Conservation (phyloP, 2,329 filamentous ascomycete genomes). For the Blastomyces emzantsi region DNA sequence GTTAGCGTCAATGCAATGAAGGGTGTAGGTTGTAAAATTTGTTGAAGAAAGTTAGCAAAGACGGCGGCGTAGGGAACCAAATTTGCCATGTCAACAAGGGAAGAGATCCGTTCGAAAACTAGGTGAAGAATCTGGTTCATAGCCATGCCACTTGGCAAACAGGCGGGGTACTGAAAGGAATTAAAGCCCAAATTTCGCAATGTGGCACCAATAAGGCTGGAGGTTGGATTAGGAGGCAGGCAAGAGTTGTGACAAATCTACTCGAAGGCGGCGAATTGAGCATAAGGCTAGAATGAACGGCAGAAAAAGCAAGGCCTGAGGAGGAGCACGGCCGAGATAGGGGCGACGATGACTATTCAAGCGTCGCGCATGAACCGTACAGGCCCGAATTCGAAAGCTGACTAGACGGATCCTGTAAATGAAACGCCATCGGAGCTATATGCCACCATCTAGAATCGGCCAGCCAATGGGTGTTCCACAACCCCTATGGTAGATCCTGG, state of each 20-base stretch:
- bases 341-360: conserved; percentile 5
- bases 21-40: background rate
- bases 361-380: conserved; percentile 11
- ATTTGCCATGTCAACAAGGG: conserved; percentile 8
- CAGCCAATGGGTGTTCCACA: background rate
- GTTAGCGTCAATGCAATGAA: background rate
- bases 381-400: conserved; percentile 4
- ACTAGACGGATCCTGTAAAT: conserved; percentile 4
- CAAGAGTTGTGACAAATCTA: conserved; percentile 4
- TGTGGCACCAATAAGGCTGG: conserved; percentile 16
- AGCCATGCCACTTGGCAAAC: conserved; percentile 15
- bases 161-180: conserved; percentile 11
- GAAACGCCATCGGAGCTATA: background rate
- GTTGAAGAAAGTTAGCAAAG: background rate
- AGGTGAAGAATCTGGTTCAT: conserved; percentile 2
- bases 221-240: background rate
- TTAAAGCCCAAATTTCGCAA: conserved; percentile 5
- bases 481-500: conserved; percentile 4
- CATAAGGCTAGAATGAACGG: conserved; percentile 8
- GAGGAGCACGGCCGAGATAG: background rate
- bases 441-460: conserved; percentile 3
- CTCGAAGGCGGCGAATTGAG: conserved; percentile 2
- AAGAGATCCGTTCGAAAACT: background rate
- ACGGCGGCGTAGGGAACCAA: conserved; percentile 11
- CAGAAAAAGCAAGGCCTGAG: conserved; percentile 11